Conservation (phyloP, 148 eudicot species). For the Rhododendron ovatum region DNA sequence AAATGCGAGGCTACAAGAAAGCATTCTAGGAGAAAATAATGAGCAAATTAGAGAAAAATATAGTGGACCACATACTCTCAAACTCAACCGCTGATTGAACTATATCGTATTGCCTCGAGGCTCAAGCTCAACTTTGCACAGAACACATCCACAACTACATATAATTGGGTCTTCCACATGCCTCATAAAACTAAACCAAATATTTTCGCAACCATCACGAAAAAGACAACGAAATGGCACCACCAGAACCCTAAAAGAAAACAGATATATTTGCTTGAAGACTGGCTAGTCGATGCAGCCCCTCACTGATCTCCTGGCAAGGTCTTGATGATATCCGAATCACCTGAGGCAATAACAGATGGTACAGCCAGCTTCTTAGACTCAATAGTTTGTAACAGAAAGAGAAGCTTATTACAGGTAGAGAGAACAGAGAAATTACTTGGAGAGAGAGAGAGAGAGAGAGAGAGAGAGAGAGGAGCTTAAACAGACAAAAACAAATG, state of each 20-base stretch:
- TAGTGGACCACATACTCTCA: background rate
- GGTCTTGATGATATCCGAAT: slow-evolving; percentile 59
- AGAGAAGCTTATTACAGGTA: background rate
- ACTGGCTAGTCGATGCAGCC: background rate
- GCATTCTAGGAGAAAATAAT: background rate
- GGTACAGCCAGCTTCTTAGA: background rate
- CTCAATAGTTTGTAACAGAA: background rate
- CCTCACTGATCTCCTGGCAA: slow-evolving; percentile 47
- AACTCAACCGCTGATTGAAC: background rate
- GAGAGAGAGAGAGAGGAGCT: background rate
- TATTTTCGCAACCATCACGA: background rate
- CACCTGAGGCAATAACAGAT: slow-evolving; percentile 31
- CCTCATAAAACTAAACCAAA: background rate
- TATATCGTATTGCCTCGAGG: background rate
- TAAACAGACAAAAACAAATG: background rate
- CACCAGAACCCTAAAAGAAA: background rate
- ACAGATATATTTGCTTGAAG: background rate
- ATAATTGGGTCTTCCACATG: background rate
- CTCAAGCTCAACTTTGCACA: background rate
- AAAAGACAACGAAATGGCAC: background rate
- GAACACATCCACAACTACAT: background rate
- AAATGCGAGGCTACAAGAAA: background rate
- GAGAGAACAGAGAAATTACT: background rate
- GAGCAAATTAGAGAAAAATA: background rate
- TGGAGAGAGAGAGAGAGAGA: background rate